Conservation (phyloP, 1,284 basidiomycete species). For the Salmacisia buchloeana region DNA sequence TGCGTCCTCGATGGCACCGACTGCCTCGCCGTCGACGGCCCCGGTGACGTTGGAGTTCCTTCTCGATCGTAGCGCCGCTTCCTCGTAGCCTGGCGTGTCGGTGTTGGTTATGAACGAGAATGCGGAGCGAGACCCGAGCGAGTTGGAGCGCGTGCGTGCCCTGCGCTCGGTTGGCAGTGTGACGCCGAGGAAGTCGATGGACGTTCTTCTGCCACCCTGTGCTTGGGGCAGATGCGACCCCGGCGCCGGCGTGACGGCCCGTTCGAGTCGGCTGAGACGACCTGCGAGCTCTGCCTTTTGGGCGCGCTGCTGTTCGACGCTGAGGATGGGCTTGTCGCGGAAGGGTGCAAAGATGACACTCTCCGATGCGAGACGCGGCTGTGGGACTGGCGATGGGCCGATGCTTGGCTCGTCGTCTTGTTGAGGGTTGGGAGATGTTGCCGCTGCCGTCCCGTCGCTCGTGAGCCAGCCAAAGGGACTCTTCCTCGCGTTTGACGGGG, state of each 20-base stretch:
- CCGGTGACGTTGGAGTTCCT: not conserved
- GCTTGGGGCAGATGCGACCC: not conserved
- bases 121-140: not conserved
- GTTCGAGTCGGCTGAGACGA: not conserved
- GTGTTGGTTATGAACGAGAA: not conserved
- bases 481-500: not conserved
- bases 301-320: not conserved
- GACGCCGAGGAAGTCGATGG: conserved; percentile 40
- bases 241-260: not conserved
- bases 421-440: conserved; percentile 20
- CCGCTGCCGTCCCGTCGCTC: too few species aligned
- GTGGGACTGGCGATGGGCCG: conserved; percentile 22
- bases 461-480: conserved; percentile 11
- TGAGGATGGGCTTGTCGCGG: conserved; percentile 19
- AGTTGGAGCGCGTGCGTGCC: conserved; percentile 16
- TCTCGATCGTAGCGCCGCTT: not conserved
- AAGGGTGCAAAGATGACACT: conserved; percentile 42
- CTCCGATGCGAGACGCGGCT: conserved; percentile 37
- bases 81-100: not conserved
- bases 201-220: conserved; percentile 16
- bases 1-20: conserved; percentile 8
- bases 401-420: conserved; percentile 13
- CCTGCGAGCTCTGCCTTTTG: not conserved
- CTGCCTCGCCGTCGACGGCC: not conserved
- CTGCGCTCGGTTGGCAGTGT: conserved; percentile 30